Conservation (phyloP, 2,329 filamentous ascomycete genomes). For the Ophiocordyceps polyrhachis-furcata region DNA sequence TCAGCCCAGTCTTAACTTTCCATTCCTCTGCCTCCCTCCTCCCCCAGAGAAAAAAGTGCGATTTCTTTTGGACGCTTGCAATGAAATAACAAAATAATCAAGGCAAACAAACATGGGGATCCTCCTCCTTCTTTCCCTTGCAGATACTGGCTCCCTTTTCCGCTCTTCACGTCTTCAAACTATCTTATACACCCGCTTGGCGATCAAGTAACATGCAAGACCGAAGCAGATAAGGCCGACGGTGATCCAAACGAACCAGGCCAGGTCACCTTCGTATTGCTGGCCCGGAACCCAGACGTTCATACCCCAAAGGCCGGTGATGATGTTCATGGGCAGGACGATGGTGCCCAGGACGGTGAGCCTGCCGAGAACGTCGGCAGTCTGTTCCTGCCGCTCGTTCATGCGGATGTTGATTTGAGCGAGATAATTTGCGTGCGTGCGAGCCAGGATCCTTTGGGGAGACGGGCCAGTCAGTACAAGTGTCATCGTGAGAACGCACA, state of each 20-base stretch:
- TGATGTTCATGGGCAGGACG: conserved; percentile 96
- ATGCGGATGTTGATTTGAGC: conserved; percentile 98
- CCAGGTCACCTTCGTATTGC: conserved; percentile 53
- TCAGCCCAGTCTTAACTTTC: too few species aligned
- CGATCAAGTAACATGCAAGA: conserved; percentile 58
- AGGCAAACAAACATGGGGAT: neutral
- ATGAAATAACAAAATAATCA: neutral
- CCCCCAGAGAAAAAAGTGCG: neutral
- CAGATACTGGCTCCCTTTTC: neutral
- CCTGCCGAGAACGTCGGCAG: conserved; percentile 84
- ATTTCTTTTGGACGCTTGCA: neutral
- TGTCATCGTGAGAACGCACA: neutral
- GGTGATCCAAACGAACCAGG: conserved; percentile 61
- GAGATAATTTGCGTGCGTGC: conserved; percentile 93
- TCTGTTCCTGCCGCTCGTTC: conserved; percentile 95
- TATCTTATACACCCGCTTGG: conserved; percentile 69
- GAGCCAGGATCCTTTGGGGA: conserved; percentile 48
- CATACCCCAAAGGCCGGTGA: conserved; percentile 98
- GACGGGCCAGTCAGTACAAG: neutral
- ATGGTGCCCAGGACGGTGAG: conserved; percentile 93
- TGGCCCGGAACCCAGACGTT: conserved; percentile 94
- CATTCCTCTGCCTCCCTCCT: too few species aligned
- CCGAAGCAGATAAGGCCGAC: conserved; percentile 64
- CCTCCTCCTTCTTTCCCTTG: neutral
- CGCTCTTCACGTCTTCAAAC: conserved; percentile 25